phyloP scores from a whole-genome alignment of 352 stramenopile genomes.

The Phytophthora boehmeriae region DNA sequence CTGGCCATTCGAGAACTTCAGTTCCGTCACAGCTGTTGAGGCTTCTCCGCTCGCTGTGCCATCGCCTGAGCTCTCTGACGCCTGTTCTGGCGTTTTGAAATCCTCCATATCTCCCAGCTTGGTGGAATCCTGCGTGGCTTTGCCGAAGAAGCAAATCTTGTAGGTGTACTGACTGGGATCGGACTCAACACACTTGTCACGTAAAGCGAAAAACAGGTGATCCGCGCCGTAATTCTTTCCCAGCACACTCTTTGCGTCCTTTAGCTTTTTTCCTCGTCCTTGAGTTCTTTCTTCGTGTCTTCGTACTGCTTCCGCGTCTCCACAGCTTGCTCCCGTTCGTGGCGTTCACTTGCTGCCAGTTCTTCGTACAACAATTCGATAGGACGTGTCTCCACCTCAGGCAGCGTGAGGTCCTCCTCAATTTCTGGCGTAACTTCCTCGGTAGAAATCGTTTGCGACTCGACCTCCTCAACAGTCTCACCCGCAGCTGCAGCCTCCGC shows the following conservation, averaged over 20 bases:
- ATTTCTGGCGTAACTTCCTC: slow-evolving; percentile 24
- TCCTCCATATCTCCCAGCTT: slow-evolving; percentile 77
- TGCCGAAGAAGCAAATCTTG: slow-evolving; percentile 85
- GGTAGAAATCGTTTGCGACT: slow-evolving; percentile 2
- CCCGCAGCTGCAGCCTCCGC: slow-evolving; percentile 15
- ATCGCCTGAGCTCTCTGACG: slow-evolving; percentile 8
- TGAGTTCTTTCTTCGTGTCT: slow-evolving; percentile 47
- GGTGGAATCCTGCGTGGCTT: slow-evolving; percentile 80
- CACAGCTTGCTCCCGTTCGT: slow-evolving; percentile 55
- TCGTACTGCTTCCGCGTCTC: slow-evolving; percentile 50
- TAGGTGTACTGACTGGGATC: slow-evolving; percentile 85
- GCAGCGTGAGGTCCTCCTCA: slow-evolving; percentile 50
- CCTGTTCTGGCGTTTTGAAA: slow-evolving; percentile 10
- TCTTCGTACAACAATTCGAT: slow-evolving; percentile 67
- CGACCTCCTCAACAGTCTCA: slow-evolving; percentile 13
- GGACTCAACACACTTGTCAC: slow-evolving; percentile 74
- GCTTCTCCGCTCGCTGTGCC: neutral
- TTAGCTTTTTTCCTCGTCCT: slow-evolving; percentile 39
- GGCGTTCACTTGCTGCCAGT: slow-evolving; percentile 41
- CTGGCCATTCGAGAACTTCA: slow-evolving; percentile 70
- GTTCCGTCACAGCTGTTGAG: slow-evolving; percentile 16
- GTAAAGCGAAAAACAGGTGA: slow-evolving; percentile 66
- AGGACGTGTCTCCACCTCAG: slow-evolving; percentile 60
- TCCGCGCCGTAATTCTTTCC: slow-evolving; percentile 68
- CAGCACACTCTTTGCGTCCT: slow-evolving; percentile 40